Evolutionary conservation across 1,139 yeast genomes (phyloP).

Genomic region (Geotrichum siamense): DNA sequence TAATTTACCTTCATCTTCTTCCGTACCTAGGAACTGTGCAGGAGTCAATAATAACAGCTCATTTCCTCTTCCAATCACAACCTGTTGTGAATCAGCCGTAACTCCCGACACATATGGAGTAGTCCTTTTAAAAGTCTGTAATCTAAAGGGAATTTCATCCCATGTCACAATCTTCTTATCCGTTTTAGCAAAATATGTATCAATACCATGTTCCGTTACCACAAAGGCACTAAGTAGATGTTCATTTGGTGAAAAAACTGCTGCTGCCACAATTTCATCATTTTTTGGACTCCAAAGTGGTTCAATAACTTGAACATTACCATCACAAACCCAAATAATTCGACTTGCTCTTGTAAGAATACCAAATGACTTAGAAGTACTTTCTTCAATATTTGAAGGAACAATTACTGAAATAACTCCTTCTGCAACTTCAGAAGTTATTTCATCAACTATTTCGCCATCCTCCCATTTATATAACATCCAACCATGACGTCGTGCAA

Average conservation of each 20-base stretch:
- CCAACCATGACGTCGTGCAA: constrained; percentile 24
- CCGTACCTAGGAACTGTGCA: constrained; percentile 18
- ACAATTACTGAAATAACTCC: constrained; percentile 18
- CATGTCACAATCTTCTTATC: constrained; percentile 15
- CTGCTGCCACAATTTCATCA: constrained; percentile 14
- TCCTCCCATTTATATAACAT: constrained; percentile 24
- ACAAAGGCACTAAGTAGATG: constrained; percentile 12
- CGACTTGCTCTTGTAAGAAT: constrained; percentile 22
- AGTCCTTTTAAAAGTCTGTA: constrained; percentile 14
- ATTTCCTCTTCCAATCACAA: constrained; percentile 18
- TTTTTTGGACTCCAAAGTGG: constrained; percentile 20
- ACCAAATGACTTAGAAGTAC: constrained; percentile 20
- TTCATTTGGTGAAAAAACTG: constrained; percentile 11
- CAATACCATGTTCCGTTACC: constrained; percentile 15
- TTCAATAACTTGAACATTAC: constrained; percentile 23
- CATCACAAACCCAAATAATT: constrained; percentile 23
- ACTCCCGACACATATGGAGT: constrained; percentile 19
- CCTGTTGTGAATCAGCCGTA: constrained; percentile 16
- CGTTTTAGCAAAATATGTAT: constrained; percentile 9
- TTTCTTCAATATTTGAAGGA: constrained; percentile 9
- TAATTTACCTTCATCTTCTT: constrained; percentile 11
- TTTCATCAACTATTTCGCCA: constrained; percentile 20
- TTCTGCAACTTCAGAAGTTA: constrained; percentile 23
- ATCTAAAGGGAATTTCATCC: constrained; percentile 14
- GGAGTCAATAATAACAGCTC: constrained; percentile 17